phyloP scores from a whole-genome alignment of 805 yeast species.

The Yamadazyma olivae region DNA sequence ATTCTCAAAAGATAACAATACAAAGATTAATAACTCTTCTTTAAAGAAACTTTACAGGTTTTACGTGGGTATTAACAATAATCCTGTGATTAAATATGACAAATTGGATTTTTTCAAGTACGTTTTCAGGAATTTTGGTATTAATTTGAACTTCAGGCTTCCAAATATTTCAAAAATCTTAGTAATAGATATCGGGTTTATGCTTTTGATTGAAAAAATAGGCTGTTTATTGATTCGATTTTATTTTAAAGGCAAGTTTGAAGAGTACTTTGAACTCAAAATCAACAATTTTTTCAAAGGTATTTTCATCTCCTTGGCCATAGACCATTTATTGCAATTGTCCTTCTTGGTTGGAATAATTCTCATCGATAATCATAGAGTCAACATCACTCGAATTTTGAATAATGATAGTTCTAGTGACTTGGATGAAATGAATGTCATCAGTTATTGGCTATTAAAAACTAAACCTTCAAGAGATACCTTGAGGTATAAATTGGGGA shows the following conservation, averaged over 20 bases:
- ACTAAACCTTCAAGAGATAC: constrained; percentile 15
- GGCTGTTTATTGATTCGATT: constrained; percentile 9
- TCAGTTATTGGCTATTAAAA: constrained; percentile 9
- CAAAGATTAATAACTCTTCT: constrained; percentile 1
- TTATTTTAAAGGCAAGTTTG: constrained; percentile 14
- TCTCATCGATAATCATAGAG: constrained; percentile 62
- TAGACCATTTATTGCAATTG: constrained; percentile 60
- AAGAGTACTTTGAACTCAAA: constrained; percentile 10
- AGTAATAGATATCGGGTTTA: constrained; percentile 16
- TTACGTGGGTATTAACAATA: constrained; percentile 25
- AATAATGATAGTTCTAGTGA: constrained; percentile 6
- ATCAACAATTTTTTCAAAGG: constrained; percentile 11
- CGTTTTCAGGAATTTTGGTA: constrained; percentile 1
- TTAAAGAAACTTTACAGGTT: constrained; percentile 23
- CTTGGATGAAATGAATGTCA: constrained; percentile 5
- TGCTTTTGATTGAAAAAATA: constrained; percentile 8
- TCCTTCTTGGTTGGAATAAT: constrained; percentile 65
- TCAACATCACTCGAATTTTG: constrained; percentile 57
- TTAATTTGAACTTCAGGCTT: constrained; percentile 6
- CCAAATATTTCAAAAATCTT: constrained; percentile 25
- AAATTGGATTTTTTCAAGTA: constrained; percentile 4
- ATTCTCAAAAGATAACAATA: not conserved
- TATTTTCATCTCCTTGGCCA: constrained; percentile 42
- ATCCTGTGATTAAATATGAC: constrained; percentile 8
- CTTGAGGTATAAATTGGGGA: constrained; percentile 26